These are phyloP conservation scores for Lentinula aciculospora DNA, from an alignment of 768 basidiomycete genomes.

Conservation along the genomic window DNA sequence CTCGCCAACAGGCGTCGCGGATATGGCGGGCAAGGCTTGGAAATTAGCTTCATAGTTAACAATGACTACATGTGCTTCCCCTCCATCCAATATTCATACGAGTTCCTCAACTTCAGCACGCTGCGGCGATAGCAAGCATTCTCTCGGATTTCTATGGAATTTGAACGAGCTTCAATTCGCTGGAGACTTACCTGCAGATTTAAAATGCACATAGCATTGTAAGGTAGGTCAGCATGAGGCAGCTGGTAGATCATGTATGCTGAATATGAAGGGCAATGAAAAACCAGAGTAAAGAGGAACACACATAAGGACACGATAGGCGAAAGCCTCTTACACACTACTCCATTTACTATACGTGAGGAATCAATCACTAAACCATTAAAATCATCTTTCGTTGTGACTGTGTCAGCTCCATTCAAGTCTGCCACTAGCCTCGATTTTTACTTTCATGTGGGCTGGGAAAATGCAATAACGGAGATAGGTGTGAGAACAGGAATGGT, in stretches of 20 bases:
- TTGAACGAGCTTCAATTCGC: background rate
- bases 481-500: slow-evolving; percentile 6
- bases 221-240: background rate
- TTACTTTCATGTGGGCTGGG: background rate
- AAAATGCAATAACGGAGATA: background rate
- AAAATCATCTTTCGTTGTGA: background rate
- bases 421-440: background rate
- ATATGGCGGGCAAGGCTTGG: background rate
- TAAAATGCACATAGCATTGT: background rate
- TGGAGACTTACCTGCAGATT: background rate
- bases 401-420: background rate
- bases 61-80: background rate
- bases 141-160: background rate
- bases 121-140: background rate
- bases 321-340: background rate
- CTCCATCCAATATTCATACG: background rate
- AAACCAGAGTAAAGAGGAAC: background rate
- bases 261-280: background rate
- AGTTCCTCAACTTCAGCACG: background rate
- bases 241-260: background rate
- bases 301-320: background rate
- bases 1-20: background rate
- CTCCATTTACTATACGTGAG: slow-evolving; percentile 4
- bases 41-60: background rate
- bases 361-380: background rate